phyloP scores from a whole-genome alignment of 441 rosid genomes.

The Adansonia rubrostipa region DNA sequence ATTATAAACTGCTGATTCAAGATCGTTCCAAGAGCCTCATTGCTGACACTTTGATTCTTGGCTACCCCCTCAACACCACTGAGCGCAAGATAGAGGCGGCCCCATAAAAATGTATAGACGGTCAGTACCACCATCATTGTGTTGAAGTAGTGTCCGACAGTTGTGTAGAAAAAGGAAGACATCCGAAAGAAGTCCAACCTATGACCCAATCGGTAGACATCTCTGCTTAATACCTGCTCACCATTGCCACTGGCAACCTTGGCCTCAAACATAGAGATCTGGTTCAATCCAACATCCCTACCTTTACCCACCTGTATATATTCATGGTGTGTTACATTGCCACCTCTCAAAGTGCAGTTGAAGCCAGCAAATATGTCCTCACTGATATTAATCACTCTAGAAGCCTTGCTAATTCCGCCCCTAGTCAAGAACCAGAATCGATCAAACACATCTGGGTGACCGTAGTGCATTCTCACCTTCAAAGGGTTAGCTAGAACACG shows the following conservation, averaged over 20 bases:
- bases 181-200: constrained; percentile 86
- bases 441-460: constrained; percentile 95
- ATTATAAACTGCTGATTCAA: constrained; percentile 68
- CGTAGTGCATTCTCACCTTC: constrained; percentile 93
- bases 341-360: constrained; percentile 85
- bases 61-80: constrained; percentile 79
- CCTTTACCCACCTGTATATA: constrained; percentile 94
- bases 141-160: constrained; percentile 73
- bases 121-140: constrained; percentile 74
- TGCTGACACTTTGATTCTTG: constrained; percentile 46
- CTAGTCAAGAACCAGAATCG: constrained; percentile 87
- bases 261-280: constrained; percentile 87
- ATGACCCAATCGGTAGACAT: constrained; percentile 87
- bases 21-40: constrained; percentile 55
- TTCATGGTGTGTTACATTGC: constrained; percentile 94
- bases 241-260: constrained; percentile 94
- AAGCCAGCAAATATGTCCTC: constrained; percentile 96
- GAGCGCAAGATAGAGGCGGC: constrained; percentile 83
- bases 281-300: constrained; percentile 93
- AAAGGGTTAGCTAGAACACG: constrained; percentile 90
- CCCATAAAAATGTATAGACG: constrained; percentile 82
- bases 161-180: constrained; percentile 79
- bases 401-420: constrained; percentile 94
- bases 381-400: constrained; percentile 82
- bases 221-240: constrained; percentile 90